A percentile compares a stretch with the other conserved stretches of the same genome.
phyloP scores from a whole-genome alignment of 345 rosid genomes.

The Gynandropsis gynandra region DNA sequence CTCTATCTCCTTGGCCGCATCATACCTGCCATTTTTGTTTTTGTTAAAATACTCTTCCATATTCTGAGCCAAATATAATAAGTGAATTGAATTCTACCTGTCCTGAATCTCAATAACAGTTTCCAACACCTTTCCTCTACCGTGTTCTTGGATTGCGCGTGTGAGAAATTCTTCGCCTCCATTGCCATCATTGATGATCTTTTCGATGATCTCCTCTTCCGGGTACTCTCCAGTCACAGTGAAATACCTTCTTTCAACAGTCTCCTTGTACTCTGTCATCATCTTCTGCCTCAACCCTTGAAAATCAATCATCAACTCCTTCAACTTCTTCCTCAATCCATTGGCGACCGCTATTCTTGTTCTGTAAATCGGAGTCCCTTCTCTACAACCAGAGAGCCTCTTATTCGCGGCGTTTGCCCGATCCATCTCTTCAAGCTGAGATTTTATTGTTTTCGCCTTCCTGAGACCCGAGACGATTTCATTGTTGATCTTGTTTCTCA shows the following conservation, averaged over 20 bases:
- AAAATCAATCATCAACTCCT: constrained; percentile 93
- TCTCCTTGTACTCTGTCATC: constrained; percentile 89
- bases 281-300: constrained; percentile 81
- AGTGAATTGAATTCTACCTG: constrained; percentile 29
- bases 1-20: constrained; percentile 86
- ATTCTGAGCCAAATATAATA: background rate
- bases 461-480: constrained; percentile 58
- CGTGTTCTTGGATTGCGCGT: constrained; percentile 79
- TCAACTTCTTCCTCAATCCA: constrained; percentile 70
- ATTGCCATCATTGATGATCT: constrained; percentile 55
- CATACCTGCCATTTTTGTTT: constrained; percentile 33
- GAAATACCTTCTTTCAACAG: constrained; percentile 80
- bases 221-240: constrained; percentile 89
- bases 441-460: constrained; percentile 51
- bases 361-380: constrained; percentile 71
- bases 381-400: constrained; percentile 68
- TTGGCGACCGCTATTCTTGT: constrained; percentile 76
- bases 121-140: constrained; percentile 85
- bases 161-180: constrained; percentile 74
- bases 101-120: constrained; percentile 91
- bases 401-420: constrained; percentile 64
- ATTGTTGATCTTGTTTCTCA: constrained; percentile 58
- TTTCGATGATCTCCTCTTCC: constrained; percentile 74
- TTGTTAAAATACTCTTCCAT: background rate
- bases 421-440: constrained; percentile 86